Evolutionary conservation across 108 stramenopile species (phyloP).

Genomic region (Bacterosira constricta): DNA sequence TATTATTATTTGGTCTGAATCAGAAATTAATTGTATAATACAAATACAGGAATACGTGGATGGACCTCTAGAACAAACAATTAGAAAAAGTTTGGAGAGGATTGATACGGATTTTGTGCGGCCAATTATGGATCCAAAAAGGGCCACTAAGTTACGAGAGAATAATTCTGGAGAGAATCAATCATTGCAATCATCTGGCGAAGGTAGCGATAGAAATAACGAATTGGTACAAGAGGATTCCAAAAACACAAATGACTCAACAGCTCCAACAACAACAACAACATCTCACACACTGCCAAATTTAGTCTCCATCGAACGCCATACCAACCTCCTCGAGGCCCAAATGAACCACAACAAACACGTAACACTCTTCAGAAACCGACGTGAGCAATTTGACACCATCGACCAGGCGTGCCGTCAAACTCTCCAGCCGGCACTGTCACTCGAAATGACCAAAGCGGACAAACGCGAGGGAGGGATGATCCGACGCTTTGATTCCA

Average conservation of each 20-base stretch:
- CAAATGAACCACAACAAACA: constrained; percentile 44
- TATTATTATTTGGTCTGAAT: background rate
- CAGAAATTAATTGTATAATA: background rate
- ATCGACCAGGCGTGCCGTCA: constrained; percentile 15
- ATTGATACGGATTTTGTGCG: constrained; percentile 30
- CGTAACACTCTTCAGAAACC: constrained; percentile 31
- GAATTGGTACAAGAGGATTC: background rate
- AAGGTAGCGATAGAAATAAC: background rate
- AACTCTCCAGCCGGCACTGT: constrained; percentile 39
- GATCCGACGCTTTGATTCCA: constrained; percentile 53
- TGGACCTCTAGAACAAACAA: constrained; percentile 34
- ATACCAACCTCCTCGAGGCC: constrained; percentile 37
- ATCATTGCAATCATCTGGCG: background rate
- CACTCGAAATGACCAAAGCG: constrained; percentile 56
- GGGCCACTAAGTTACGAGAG: constrained; percentile 7
- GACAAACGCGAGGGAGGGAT: constrained; percentile 65
- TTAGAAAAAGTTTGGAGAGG: constrained; percentile 21
- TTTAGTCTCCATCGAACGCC: constrained; percentile 36
- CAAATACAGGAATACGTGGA: constrained; percentile 16
- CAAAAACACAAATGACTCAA: background rate
- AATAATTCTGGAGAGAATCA: background rate
- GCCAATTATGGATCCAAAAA: constrained; percentile 34
- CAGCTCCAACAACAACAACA: background rate
- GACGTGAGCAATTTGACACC: constrained; percentile 25
- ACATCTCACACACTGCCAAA: constrained; percentile 10